These are phyloP conservation scores for Schizophyllum commune DNA, from an alignment of 1,284 basidiomycete species.

Conservation along the genomic window DNA sequence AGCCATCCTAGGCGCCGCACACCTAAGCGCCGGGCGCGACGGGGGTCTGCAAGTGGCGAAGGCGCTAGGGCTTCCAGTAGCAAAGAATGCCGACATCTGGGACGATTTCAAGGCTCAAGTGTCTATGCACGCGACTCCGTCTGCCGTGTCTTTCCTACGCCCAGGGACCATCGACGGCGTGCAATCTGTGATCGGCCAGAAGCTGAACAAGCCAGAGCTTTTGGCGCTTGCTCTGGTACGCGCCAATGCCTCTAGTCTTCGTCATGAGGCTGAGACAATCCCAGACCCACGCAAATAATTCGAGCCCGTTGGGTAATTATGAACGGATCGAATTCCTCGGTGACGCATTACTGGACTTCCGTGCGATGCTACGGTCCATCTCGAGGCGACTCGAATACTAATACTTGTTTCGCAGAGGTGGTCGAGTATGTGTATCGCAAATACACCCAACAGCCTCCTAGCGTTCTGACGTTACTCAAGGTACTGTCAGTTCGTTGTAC, in stretches of 20 bases:
- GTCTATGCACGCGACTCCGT: constrained; percentile 27
- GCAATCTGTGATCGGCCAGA: constrained; percentile 54
- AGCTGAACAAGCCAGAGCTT: constrained; percentile 51
- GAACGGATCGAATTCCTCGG: constrained; percentile 78
- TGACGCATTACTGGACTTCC: constrained; percentile 73
- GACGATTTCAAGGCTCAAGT: constrained; percentile 54
- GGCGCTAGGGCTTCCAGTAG: constrained; percentile 53
- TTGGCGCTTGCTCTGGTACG: constrained; percentile 66
- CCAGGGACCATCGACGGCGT: constrained; percentile 41
- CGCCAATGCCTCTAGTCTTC: constrained; percentile 8
- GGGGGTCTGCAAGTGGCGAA: constrained; percentile 55
- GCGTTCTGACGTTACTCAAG: constrained; percentile 69
- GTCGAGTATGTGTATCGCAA: constrained; percentile 60
- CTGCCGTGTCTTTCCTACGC: constrained; percentile 32
- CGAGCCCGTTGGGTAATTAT: constrained; percentile 50
- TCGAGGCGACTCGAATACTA: constrained; percentile 3
- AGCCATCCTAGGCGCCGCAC: constrained; percentile 75
- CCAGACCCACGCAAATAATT: constrained; percentile 59
- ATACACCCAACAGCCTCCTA: constrained; percentile 56
- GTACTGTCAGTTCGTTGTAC: constrained; percentile 25
- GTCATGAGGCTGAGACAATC: constrained; percentile 2
- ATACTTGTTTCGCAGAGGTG: constrained; percentile 45
- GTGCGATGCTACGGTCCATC: constrained; percentile 33
- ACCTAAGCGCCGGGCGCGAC: constrained; percentile 60
- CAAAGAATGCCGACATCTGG: constrained; percentile 51